Conservation (phyloP, 2,329 filamentous ascomycete species). For the Cladosporium colombiae region DNA sequence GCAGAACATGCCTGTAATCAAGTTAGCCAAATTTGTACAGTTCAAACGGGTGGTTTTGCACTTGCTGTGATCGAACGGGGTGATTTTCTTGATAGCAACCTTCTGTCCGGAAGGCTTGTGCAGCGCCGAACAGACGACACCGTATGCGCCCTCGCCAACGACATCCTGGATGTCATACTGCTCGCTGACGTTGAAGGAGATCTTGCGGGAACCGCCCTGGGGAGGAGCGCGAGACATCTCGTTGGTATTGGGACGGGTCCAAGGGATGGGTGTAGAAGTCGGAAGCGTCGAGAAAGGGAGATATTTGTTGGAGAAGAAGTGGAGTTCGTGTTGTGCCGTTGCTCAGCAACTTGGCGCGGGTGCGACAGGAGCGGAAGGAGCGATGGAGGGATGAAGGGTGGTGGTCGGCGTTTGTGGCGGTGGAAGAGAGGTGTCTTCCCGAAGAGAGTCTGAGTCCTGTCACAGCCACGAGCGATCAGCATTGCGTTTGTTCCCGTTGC, state of each 20-base stretch:
- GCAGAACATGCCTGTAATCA: background rate
- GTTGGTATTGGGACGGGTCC: conserved; percentile 15
- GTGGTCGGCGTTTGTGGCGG: conserved; percentile 11
- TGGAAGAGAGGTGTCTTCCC: background rate
- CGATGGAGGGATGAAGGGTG: conserved; percentile 4
- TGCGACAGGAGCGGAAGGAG: conserved; percentile 15
- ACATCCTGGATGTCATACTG: conserved; percentile 99
- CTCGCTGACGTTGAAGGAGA: conserved; percentile 99
- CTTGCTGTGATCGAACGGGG: conserved; percentile 98
- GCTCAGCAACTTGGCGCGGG: conserved; percentile 16
- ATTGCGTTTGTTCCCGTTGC: conserved; percentile 9
- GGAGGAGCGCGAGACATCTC: conserved; percentile 30
- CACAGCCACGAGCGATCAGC: conserved; percentile 8
- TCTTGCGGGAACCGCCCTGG: conserved; percentile 72
- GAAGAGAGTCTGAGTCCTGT: background rate
- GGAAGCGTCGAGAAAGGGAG: background rate
- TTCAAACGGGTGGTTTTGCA: background rate
- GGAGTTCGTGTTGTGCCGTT: conserved; percentile 1
- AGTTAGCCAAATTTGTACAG: no score
- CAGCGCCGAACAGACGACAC: conserved; percentile 95
- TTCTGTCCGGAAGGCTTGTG: conserved; percentile 98
- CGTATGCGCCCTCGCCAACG: conserved; percentile 96
- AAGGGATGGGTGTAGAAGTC: background rate
- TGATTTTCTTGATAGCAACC: conserved; percentile 99
- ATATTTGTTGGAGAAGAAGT: background rate